Evolutionary conservation across 306 rosid species (phyloP), one percentile per base, ranked within the genome.

Genomic region (Quercus alba): DNA sequence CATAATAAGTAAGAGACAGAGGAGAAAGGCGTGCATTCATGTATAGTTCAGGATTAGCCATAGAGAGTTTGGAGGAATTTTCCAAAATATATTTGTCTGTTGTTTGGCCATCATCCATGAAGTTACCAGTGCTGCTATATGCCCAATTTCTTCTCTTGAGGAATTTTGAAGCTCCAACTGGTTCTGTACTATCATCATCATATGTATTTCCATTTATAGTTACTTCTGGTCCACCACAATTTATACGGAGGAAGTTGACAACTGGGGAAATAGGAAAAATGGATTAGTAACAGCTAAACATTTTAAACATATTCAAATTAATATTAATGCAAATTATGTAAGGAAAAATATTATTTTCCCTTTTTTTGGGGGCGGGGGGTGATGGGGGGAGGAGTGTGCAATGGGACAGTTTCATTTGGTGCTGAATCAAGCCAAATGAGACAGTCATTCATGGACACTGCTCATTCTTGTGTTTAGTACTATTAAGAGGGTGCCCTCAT

Each of bases 11-110:
- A 35, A 85, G 83, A 78, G 89, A 83, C 72, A 83, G 56, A 52
- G 91, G 83, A 49, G 91, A 85, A 78, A 88, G 73, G 13, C 91
- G 87, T 41, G 91, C 91, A 11, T 2, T 81, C 46, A n/a, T 78
- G 69, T 88, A 88, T 46, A 84, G 79, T 54, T 82, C 63, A 52
- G 88, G 83, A 55, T 81, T 28, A 31, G 28, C n/a, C 62, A 77
- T 70, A 8, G 77, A 25, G 26, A 84, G 86, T 23, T 12, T 76
- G 2, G 83, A 78, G 20, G 63, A 1, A 77, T 87, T 82, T 33
- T 13, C 56, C 35, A 0, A 1, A 11, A 44, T 56, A 73, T 55
- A 79, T 21, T 21, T 21, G 23, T 21, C 1, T 21, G 23, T 21
- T 21, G n/a, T n/a, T n/a, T n/a, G n/a, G n/a, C n/a, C n/a, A 21